phyloP scores from a whole-genome alignment of 306 rosid species.

The Corylus americana region DNA sequence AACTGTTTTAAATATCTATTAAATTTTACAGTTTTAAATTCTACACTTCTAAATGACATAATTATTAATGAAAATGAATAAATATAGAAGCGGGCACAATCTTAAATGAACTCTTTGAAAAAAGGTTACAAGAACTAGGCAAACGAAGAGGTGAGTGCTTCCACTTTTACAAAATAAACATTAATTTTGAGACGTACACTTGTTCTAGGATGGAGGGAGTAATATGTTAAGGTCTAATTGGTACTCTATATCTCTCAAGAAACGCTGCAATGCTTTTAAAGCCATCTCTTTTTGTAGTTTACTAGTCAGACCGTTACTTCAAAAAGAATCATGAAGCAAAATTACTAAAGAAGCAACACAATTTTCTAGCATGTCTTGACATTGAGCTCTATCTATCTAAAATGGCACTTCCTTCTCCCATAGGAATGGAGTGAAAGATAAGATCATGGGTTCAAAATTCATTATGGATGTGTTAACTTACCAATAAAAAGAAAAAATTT shows the following conservation, averaged over 20 bases:
- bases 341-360: not conserved
- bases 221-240: not conserved
- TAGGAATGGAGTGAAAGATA: no score
- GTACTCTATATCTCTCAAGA: not conserved
- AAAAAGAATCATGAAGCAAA: not conserved
- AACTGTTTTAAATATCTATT: not conserved
- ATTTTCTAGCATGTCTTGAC: not conserved
- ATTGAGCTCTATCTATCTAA: not conserved
- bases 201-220: not conserved
- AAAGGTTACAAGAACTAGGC: no score
- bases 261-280: not conserved
- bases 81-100: no score
- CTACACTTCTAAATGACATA: no score
- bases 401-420: not conserved
- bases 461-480: no score
- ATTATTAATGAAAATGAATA: no score
- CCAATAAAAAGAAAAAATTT: no score
- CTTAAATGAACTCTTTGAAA: no score
- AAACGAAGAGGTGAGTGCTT: no score
- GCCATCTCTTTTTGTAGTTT: not conserved
- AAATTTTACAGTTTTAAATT: not conserved
- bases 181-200: no score
- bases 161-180: no score
- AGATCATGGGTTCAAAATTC: no score
- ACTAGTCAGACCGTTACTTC: not conserved